Evolutionary conservation across 2,329 filamentous ascomycete species (phyloP), one percentile per base, ranked within the genome.

Genomic region (Incumbomyces delicatus): DNA sequence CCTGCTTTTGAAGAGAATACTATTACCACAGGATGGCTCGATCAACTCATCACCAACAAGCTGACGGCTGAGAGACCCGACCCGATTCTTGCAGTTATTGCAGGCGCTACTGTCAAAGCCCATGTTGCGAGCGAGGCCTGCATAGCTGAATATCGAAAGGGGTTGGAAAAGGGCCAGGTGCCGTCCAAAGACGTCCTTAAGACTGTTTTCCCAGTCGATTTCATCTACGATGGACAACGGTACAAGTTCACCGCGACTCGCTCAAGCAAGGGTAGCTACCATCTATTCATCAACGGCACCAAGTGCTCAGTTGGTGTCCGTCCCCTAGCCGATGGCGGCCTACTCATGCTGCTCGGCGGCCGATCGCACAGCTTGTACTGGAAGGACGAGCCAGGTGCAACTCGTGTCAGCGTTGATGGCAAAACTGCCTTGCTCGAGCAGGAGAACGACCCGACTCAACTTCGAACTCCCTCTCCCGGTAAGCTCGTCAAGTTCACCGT

Each of bases 1-100:
- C 90, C 94, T 53, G 92, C 89, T 50, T 98, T 98, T 63, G 90
- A 96, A 70, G 89, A 94, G 51, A 98, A 98, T 75, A 98, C 92
- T 56, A 98, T 98, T 66, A 95, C 92, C 31, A 98, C 92, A 14
- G 92, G 90, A 59, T 98, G 92, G 92, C 78, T 98, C 37, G 92
- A 98, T 64, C 89, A 98, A 77, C 80, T 98, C 51, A 98, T 98
- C 66, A 89, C 90, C 50, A 96, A 95, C 69, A 94, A 92, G 66
- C 75, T 98, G 58, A 98, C 92, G 35, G 92, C 90, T 27, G 92
- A 98, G 74, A 82, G 92, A 47, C 92, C 92, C 0, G 90, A 98
- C 61, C 81, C 85, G 16, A 92, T 89, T 68, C 75, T 98, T 40
- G 92, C 92, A n/a, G 83, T 96, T 43, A 81, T 96, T 47, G 94